Evolutionary conservation across 2,329 filamentous ascomycete genomes (phyloP), one percentile per base, ranked within the genome.

Genomic region (Trichophyton mentagrophytes): DNA sequence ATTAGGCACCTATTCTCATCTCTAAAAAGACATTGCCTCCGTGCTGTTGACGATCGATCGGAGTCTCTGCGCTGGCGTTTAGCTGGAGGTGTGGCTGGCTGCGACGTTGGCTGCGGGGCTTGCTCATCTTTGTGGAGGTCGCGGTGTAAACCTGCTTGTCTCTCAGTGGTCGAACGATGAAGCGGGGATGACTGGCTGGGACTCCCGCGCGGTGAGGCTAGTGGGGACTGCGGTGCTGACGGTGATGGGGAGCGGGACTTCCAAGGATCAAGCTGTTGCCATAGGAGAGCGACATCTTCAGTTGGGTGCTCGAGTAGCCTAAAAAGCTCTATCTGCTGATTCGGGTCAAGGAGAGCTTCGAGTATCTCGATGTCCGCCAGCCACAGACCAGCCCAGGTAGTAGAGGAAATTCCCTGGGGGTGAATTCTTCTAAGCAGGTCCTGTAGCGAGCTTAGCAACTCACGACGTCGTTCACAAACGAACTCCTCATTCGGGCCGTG

Each of bases 1-100:
- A 63, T 55, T 42, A 61, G 17, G 25, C 62, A 61, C 44, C 44
- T 60, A 20, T 57, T 47, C 15, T 51, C 44, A 40, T 61, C 61
- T 40, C 60, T 25, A 11, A 11, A 22, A 20, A 46, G 36, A 47
- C 60, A 61, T 38, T 59, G 11, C 17, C 8, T 27, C 22, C 9
- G 3, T 8, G 46, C 22, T 20, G 17, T 17, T 51, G 2, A 25
- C 46, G 17, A 51, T 51, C 9, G 46, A 27, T 6, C 8, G 3
- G 46, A 51, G 17, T 15, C 46, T 3, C 17, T 22, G 11, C 46
- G 46, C 17, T 22, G 46, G 11, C 46, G 17, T 51, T 51, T 51
- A 13, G 46, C 46, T 22, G 46, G 46, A 13, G 46, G 46, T 51
- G 46, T 51, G n/a, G 17, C 22, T 13, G 46, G 46, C 46, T 22